Base-by-base conservation (phyloP, 2,329 filamentous ascomycete genomes). In the Botrytis pseudocinerea region DNA sequence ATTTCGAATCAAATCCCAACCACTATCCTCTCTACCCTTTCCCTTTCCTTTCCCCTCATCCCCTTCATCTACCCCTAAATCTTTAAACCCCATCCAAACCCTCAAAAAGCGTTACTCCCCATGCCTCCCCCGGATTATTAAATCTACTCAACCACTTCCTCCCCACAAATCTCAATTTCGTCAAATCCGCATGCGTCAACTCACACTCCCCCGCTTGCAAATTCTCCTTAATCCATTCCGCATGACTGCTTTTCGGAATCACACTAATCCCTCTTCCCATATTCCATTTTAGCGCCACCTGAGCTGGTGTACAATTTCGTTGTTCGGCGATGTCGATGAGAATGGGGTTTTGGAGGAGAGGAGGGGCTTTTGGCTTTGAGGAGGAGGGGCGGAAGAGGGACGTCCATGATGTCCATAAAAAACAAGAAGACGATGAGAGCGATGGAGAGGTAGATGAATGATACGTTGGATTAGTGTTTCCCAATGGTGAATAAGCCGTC, bases 201-300 rank as follows among this genome's bases (percentile, higher is more conserved):
- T 73, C 75, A 69, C 85, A 82, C 6, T 90, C 84, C 61, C 85
- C 83, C 72, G 90, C 85, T 1, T 78, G 81, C 10, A 84, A 80
- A 74, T 88, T 87, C 78, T 87, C 83, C 28, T 78, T 72, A 38
- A 87, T 84, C 51, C 83, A 78, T 59, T 80, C 76, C 69, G 82
- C 80, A 73, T 85, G 83, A 6, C 81, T 82, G 70, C 83, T 85
- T 80, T 87, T 88, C 1, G 86, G 87, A 59, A 88, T 87, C 6
- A 87, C 84, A 59, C 82, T 80, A 4, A 84, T 85, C 16, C 84
- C 85, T 28, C 86, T 79, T 74, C 82, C 81, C 10, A 86, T 78
- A 0, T 84, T 85, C 86, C 86, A 88, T 2, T 82, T 83, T 6
- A 88, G 80, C 8, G 85, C 80, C 0, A 84, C 80, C 74, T 86